Evolutionary conservation across 2,329 filamentous ascomycete species (phyloP).

Genomic region (Pseudocercospora cruenta): DNA sequence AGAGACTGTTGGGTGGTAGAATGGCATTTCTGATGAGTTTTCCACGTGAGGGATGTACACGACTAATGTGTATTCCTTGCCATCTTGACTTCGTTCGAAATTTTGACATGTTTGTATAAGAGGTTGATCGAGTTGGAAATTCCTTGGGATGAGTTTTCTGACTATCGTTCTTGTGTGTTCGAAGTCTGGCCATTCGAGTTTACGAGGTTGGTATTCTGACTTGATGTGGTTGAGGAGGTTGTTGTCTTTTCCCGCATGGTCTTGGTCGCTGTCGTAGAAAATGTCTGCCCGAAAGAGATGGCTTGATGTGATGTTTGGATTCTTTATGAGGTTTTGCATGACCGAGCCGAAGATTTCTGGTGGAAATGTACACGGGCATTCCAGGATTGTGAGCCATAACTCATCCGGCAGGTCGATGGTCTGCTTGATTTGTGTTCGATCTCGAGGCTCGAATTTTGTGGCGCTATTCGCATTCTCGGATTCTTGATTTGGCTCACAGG

Average conservation of each 20-base stretch:
- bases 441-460: slow-evolving; percentile 36
- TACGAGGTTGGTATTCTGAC: slow-evolving; percentile 40
- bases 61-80: slow-evolving; percentile 57
- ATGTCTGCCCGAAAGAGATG: slow-evolving; percentile 81
- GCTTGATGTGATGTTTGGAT: slow-evolving; percentile 78
- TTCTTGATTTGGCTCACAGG: background rate
- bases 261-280: slow-evolving; percentile 56
- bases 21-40: slow-evolving; percentile 69
- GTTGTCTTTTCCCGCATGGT: slow-evolving; percentile 20
- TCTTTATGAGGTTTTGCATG: slow-evolving; percentile 74
- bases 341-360: slow-evolving; percentile 66
- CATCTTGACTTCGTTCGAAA: slow-evolving; percentile 42
- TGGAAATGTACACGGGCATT: slow-evolving; percentile 61
- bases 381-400: slow-evolving; percentile 34
- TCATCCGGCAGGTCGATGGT: slow-evolving; percentile 30
- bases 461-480: background rate
- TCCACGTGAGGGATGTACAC: slow-evolving; percentile 77
- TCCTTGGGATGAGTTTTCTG: slow-evolving; percentile 78
- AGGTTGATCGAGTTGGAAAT: slow-evolving; percentile 72
- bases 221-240: slow-evolving; percentile 49
- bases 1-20: slow-evolving; percentile 81
- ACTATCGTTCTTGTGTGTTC: slow-evolving; percentile 67
- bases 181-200: slow-evolving; percentile 36
- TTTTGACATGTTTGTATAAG: slow-evolving; percentile 83
- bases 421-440: slow-evolving; percentile 32